Evolutionary conservation across 108 stramenopile genomes (phyloP), one percentile per base, ranked within the genome.

Genomic region (Pseudonitzschia pungens): DNA sequence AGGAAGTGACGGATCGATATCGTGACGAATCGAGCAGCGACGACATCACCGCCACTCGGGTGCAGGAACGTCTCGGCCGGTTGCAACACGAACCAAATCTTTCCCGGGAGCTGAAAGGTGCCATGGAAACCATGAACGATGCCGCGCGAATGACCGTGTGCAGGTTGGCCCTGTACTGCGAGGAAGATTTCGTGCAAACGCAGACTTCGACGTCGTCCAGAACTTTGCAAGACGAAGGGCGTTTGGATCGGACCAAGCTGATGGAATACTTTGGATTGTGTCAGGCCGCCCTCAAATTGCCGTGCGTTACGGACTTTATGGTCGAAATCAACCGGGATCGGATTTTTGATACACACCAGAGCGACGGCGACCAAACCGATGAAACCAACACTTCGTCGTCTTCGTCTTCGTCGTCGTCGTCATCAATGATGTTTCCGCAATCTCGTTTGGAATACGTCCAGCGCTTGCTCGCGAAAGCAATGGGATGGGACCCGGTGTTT

Each of bases 211-310:
- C 44, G 9, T 11, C n/a, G 24, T n/a, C 72, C 10, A 68, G 65
- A 59, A 57, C 41, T 16, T 43, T 57, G 9, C 70, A 73, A 22
- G 58, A 68, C 12, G 66, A 75, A 26, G 71, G 68, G 27, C 42
- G 21, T 29, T 48, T 85, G 26, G 67, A 75, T 36, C 77, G 77
- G 18, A 43, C 72, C 26, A 60, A 57, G 42, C 10, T 85, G 55
- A 44, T 92, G 81, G 88, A 92, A 67, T 92, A 76, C 57, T 80
- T 77, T 56, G 88, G 72, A 32, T 66, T 92, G 31, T 76, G 76
- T 57, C 71, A 81, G 18, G 65, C 81, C 22, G 78, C 85, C 21
- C 68, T 89, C 12, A 78, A 76, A 27, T 71, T 89, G 11, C 69
- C 73, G 0, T 65, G 58, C 12, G 82, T 87, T 20, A 66, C 72